Base-by-base conservation (phyloP, 2,329 filamentous ascomycete species). In the Alternaria longipes region DNA sequence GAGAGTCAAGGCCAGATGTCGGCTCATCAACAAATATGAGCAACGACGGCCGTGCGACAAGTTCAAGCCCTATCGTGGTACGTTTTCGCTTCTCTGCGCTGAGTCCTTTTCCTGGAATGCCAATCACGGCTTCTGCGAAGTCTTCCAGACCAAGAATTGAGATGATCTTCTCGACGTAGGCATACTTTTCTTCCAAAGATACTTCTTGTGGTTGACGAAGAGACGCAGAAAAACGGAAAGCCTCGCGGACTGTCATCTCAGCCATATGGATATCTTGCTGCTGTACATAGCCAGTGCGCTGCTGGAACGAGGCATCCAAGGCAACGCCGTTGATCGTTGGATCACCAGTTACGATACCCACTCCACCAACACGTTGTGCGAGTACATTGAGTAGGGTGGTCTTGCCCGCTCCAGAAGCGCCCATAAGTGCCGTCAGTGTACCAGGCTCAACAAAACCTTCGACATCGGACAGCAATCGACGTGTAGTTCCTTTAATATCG, bases 361-460 rank as follows among this genome's bases (percentile, higher is more conserved):
- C 93, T 87, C 93, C 93, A 0, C 90, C 91, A 12, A 90, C 89
- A 74, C 93, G 89, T 60, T 90, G 90, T 26, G 93, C 93, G 59
- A 97, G 52, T 28, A 91, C 91, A 79, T 97, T 91, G 20, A 97
- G 83, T 26, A 97, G 85, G 1, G 92, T 96, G 0, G 93, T 97
- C 78, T 97, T 97, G 59, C 93, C 93, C 9, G 93, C 93, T 63
- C 93, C 92, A 34, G 66, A 60, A 11, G 59, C 64, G 41, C 41
- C 91, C 92, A 96, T 96, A 4, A 95, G 83, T 44, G 91, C 92
- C 8, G 92, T 63, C 32, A 95, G 79, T 8, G 91, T 95, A 55
- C 93, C 93, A 4, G 93, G 93, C 78, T 94, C 93, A 56, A 97
- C 92, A 91, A 91, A 97, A 26, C 93, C 93, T 72, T 94, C 90